Percentiles rank a stretch among this genome's conserved stretches.
Evolutionary conservation across 2,329 filamentous ascomycete species (phyloP).

Genomic region (Scopulariopsis brevicaulis): DNA sequence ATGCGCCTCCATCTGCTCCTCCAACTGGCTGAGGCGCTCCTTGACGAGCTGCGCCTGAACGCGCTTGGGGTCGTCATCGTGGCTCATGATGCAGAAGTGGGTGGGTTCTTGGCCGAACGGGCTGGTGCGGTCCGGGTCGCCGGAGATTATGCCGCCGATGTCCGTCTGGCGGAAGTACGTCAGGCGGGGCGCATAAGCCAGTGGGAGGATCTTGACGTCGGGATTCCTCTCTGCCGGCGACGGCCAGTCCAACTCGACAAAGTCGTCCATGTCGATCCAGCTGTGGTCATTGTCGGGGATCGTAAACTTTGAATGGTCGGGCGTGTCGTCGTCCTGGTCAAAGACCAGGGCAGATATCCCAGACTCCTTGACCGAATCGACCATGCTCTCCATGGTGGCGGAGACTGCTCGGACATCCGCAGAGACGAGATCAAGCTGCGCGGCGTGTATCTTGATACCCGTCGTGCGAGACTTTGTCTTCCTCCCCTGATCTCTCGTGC

Average conservation of each 20-base stretch:
- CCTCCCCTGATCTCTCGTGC: conserved; percentile 64
- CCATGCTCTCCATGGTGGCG: conserved; percentile 74
- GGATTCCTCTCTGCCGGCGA: conserved; percentile 81
- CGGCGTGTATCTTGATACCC: conserved; percentile 91
- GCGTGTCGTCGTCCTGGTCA: conserved; percentile 43
- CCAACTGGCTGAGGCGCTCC: conserved; percentile 66
- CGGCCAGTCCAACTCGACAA: conserved; percentile 96
- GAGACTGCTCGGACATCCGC: conserved; percentile 91
- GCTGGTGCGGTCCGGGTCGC: conserved; percentile 74
- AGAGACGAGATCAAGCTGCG: conserved; percentile 81
- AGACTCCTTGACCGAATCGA: conserved; percentile 17
- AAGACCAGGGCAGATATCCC: not conserved
- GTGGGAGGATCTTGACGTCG: conserved; percentile 84
- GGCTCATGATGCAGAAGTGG: conserved; percentile 90
- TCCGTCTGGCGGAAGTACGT: conserved; percentile 98
- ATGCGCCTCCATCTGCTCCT: conserved; percentile 67
- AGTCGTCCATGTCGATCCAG: conserved; percentile 99
- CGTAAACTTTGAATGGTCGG: conserved; percentile 76
- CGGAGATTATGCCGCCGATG: conserved; percentile 66
- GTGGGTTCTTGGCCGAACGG: conserved; percentile 89
- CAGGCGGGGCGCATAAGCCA: conserved; percentile 86
- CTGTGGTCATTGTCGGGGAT: conserved; percentile 92
- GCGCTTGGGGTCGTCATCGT: conserved; percentile 74
- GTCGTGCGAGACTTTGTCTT: conserved; percentile 73
- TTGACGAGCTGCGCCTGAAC: conserved; percentile 83